Percentiles rank a stretch among this genome's conserved stretches.
These are phyloP conservation scores for Solanum chiquidenum DNA, from an alignment of 257 asterid species.

Conservation along the genomic window DNA sequence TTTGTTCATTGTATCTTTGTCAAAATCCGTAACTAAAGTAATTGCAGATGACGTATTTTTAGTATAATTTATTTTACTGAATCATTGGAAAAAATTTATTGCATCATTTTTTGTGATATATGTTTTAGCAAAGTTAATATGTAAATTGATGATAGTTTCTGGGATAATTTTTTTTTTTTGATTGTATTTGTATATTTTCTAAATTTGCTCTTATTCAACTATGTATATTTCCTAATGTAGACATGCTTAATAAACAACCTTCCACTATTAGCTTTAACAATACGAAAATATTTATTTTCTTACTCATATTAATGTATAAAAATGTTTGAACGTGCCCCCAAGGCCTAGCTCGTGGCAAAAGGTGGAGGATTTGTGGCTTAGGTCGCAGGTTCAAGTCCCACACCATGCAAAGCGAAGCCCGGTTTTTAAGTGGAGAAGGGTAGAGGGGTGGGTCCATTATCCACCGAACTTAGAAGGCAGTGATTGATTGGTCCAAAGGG, in stretches of 20 bases:
- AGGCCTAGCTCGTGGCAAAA: not conserved
- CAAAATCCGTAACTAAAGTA: not conserved
- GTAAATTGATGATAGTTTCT: too few relatives aligned
- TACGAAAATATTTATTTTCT: not conserved
- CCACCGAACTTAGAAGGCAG: not conserved
- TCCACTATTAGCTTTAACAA: not conserved
- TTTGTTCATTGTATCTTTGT: not conserved
- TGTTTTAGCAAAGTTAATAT: too few relatives aligned
- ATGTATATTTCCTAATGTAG: not conserved
- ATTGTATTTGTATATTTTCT: not conserved
- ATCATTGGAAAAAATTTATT: too few relatives aligned
- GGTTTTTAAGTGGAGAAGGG: not conserved
- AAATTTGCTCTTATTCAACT: not conserved
- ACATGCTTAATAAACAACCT: not conserved
- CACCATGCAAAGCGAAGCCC: not conserved
- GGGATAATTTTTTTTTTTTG: too few relatives aligned
- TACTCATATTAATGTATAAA: not conserved
- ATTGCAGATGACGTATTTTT: not conserved
- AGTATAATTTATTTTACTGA: too few relatives aligned
- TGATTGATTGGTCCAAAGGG: not conserved
- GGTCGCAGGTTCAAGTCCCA: not conserved
- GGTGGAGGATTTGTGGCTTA: not conserved
- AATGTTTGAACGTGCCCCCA: too few relatives aligned
- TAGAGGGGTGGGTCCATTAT: not conserved
- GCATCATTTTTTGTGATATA: too few relatives aligned